A percentile compares a stretch with the other conserved stretches of the same genome.
Evolutionary conservation across 495 filamentous ascomycete genomes (phyloP).

Genomic region (Xylaria scruposa): DNA sequence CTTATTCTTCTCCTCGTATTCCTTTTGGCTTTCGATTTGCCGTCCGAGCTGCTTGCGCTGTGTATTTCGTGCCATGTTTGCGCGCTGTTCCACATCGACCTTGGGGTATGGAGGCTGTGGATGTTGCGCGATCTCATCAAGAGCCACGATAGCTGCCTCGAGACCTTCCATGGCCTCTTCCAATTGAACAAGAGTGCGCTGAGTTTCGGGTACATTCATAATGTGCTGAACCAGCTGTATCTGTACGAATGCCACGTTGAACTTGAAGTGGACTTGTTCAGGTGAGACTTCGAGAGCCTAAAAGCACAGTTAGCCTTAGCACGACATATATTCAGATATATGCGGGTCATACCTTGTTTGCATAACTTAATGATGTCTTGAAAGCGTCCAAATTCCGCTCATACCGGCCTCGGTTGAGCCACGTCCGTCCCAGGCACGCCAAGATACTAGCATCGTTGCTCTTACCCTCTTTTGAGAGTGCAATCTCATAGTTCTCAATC

Average conservation of each 20-base stretch:
- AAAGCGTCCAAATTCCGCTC: conserved; percentile 82
- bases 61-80: conserved; percentile 95
- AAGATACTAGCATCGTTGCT: conserved; percentile 80
- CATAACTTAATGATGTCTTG: conserved; percentile 85
- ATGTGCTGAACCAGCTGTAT: conserved; percentile 87
- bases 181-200: conserved; percentile 79
- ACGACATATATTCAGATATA: not conserved
- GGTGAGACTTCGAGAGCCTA: conserved; percentile 78
- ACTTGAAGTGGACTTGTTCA: conserved; percentile 87
- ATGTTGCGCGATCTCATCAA: conserved; percentile 78
- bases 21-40: conserved; percentile 79
- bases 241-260: conserved; percentile 98
- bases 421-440: conserved; percentile 92
- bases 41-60: conserved; percentile 89
- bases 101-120: conserved; percentile 91
- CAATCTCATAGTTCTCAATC: conserved; percentile 94
- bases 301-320: conserved; percentile 34
- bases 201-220: conserved; percentile 73
- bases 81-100: conserved; percentile 88
- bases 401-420: conserved; percentile 82
- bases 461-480: conserved; percentile 78
- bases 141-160: conserved; percentile 83
- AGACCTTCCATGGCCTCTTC: conserved; percentile 80
- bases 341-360: conserved; percentile 64
- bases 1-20: conserved; percentile 93